Percentiles rank a stretch among this genome's conserved stretches.
phyloP scores from a whole-genome alignment of 2,329 filamentous ascomycete genomes.

The Arthrinium puccinioides region DNA sequence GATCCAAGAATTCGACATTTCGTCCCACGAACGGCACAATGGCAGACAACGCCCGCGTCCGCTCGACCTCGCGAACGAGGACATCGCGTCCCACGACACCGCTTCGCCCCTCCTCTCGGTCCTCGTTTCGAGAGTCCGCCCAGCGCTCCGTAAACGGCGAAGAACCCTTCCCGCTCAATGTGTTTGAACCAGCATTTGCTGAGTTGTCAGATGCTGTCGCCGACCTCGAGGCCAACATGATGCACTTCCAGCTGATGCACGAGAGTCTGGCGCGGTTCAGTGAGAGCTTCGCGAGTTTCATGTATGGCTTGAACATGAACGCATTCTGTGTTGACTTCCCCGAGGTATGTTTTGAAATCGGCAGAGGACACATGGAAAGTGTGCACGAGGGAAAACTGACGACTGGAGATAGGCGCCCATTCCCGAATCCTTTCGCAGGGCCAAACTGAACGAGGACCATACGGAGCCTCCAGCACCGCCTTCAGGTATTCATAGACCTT shows the following conservation, averaged over 20 bases:
- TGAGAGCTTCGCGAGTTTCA: constrained; percentile 90
- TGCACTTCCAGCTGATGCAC: constrained; percentile 95
- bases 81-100: constrained; percentile 86
- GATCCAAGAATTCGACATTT: too few species aligned
- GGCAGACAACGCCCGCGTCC: constrained; percentile 9
- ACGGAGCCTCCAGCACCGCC: constrained; percentile 14
- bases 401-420: constrained; percentile 59
- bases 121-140: constrained; percentile 75
- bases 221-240: constrained; percentile 93
- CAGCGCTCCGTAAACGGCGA: constrained; percentile 46
- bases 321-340: constrained; percentile 97
- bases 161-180: constrained; percentile 64
- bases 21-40: not conserved
- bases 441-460: constrained; percentile 49
- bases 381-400: constrained; percentile 3
- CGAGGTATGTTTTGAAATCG: constrained; percentile 58
- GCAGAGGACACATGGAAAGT: not conserved
- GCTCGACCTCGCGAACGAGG: constrained; percentile 20
- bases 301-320: constrained; percentile 98
- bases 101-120: constrained; percentile 80
- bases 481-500: constrained; percentile 2
- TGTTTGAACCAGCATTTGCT: constrained; percentile 83
- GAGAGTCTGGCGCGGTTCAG: constrained; percentile 89
- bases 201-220: constrained; percentile 92
- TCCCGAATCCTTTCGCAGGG: constrained; percentile 70